These are phyloP conservation scores for Heimioporus sp. DNA, from an alignment of 768 basidiomycete species.

Conservation along the genomic window DNA sequence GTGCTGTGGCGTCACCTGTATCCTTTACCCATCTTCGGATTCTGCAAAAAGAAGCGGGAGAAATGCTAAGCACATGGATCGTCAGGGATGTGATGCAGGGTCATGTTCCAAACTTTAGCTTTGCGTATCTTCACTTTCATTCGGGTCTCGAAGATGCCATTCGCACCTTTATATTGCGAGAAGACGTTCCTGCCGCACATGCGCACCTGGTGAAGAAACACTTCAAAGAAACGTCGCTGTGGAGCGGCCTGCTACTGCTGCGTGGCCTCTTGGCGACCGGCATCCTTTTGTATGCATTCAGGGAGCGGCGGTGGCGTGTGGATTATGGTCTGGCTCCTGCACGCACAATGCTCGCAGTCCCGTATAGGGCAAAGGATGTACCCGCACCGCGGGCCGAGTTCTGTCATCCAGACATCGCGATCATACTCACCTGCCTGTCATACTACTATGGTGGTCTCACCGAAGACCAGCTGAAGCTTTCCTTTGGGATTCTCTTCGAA, in stretches of 20 bases:
- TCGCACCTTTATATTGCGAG: slow-evolving; percentile 12
- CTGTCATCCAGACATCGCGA: slow-evolving; percentile 49
- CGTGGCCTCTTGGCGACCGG: slow-evolving; percentile 44
- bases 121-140: slow-evolving; percentile 4
- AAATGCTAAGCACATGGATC: slow-evolving; percentile 2
- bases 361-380: slow-evolving; percentile 51
- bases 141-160: neutral
- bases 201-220: slow-evolving; percentile 1
- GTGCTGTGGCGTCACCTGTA: slow-evolving; percentile 1
- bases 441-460: slow-evolving; percentile 51
- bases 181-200: neutral
- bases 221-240: slow-evolving; percentile 18
- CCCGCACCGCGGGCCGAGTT: slow-evolving; percentile 48
- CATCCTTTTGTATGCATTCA: slow-evolving; percentile 38
- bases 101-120: slow-evolving; percentile 10
- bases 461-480: slow-evolving; percentile 34
- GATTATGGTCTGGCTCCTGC: slow-evolving; percentile 46
- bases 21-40: slow-evolving; percentile 20
- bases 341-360: slow-evolving; percentile 48
- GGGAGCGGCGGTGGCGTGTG: slow-evolving; percentile 46
- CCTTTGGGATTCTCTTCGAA: slow-evolving; percentile 39
- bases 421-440: slow-evolving; percentile 44
- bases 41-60: neutral
- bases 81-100: slow-evolving; percentile 7
- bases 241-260: slow-evolving; percentile 41